Evolutionary conservation across 345 rosid genomes (phyloP), one percentile per base, ranked within the genome.

Genomic region (Alliaria petiolata): DNA sequence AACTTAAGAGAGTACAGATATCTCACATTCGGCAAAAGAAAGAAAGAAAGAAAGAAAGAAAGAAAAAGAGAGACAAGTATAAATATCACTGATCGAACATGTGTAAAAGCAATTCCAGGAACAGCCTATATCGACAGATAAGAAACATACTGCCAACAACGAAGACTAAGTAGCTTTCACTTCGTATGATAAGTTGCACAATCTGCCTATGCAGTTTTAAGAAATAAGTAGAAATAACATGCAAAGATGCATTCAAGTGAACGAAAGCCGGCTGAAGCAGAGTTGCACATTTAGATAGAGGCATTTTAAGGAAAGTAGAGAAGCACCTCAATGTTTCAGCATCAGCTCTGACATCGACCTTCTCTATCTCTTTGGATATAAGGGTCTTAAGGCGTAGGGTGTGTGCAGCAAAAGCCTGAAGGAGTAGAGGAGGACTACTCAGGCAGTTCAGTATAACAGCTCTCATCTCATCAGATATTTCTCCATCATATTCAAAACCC

Each of bases 321-420:
- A 72, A 40, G 54, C 69, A 85, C 90, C 93, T 83, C 71, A 89
- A 73, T 65, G 79, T 82, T 83, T 92, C 89, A 57, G 93, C 98
- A 84, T 92, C 98, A 71, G 87, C 96, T 83, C 88, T 86, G 59
- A 86, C 90, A 79, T 92, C 92, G 58, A 84, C 81, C 74, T 84
- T 86, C 68, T 89, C 98, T 47, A 79, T 92, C 80, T 92, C 93
- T 80, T 82, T 82, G 55, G 83, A 78, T 69, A 92, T 81, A 60
- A 86, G 17, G 39, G 82, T 81, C 81, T 81, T 86, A 67, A 89
- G 80, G 59, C 90, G 80, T 59, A 78, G 76, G 17, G 92, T 82
- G 64, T 89, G 82, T 38, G 83, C 77, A 50, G 92, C 77, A 71
- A 92, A 81, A 44, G 91, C 89, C 73, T 79, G 87, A 69, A 92